Evolutionary conservation across 768 basidiomycete species (phyloP), one percentile per base, ranked within the genome.

Genomic region (Exidia glandulosa): DNA sequence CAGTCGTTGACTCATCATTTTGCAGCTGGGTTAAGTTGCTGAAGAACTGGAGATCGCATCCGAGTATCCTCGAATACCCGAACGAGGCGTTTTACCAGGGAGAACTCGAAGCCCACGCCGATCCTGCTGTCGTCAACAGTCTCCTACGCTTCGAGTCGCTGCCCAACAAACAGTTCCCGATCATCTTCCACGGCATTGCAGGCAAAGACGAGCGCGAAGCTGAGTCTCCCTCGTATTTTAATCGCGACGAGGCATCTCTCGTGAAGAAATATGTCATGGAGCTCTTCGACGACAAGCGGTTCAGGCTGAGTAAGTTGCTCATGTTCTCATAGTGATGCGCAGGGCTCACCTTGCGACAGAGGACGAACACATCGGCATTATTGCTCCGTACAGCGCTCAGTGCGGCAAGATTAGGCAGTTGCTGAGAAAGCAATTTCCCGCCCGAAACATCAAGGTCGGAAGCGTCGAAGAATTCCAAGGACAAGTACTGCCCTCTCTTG

Each of bases 31-130:
- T 81, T n/a, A 82, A 83, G 66, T 73, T 85, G 10, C 65, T 81
- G 36, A 81, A 81, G 68, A 82, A 84, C 67, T 84, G 79, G 72
- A 66, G 83, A 12, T 83, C 80, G 2, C 83, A 85, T 63, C 69
- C 71, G 2, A 73, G 74, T 7, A 85, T 87, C 50, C 69, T 86
- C 23, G 60, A 72, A 2, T 85, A 80, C 69, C 76, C 84, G 1
- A 86, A 86, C 62, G 68, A 76, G n/a, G 61, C 65, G 56, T 73
- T 77, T 62, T 77, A 77, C 63, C 63, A 66, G 7, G 66, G 66
- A 37, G 72, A 71, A 12, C 70, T 77, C 23, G 65, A 69, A 29
- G 65, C 70, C 0, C 61, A 62, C 47, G 76, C 67, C 2, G 63
- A 70, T 25, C 58, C 58, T 2, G 60, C 57, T 1, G 56, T 71